A percentile compares a stretch with the other conserved stretches of the same genome.
These are phyloP conservation scores for Saccharomycopsis fibuligera DNA, from an alignment of 805 yeast genomes.

Conservation along the genomic window DNA sequence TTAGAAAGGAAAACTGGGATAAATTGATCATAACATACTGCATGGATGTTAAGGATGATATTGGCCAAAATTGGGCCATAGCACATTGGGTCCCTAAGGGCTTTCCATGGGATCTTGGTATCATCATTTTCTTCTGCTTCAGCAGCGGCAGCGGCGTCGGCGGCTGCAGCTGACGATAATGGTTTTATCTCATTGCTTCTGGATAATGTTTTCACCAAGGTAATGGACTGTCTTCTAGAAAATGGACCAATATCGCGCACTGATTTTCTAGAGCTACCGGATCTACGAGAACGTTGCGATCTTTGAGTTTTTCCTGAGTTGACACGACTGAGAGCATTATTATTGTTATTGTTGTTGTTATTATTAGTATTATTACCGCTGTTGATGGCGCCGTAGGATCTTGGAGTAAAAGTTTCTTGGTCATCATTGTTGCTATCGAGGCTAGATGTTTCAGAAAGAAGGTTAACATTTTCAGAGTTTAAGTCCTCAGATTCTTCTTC, in stretches of 20 bases:
- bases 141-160: slow-evolving; percentile 10
- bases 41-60: slow-evolving; percentile 41
- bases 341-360: not conserved
- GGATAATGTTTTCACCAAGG: slow-evolving; percentile 30
- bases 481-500: slow-evolving; percentile 16
- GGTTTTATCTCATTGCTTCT: slow-evolving; percentile 24
- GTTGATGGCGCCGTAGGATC: not conserved
- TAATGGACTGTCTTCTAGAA: slow-evolving; percentile 30
- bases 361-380: too few species aligned
- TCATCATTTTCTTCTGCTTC: slow-evolving; percentile 24
- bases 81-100: slow-evolving; percentile 29
- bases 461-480: slow-evolving; percentile 2
- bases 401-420: not conserved
- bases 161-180: slow-evolving; percentile 24
- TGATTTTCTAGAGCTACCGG: not conserved
- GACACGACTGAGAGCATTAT: not conserved
- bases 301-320: not conserved
- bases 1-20: slow-evolving; percentile 49
- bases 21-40: slow-evolving; percentile 45
- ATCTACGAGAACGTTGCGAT: not conserved
- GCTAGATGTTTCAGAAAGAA: not conserved
- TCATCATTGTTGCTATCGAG: not conserved
- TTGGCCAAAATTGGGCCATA: slow-evolving; percentile 32
- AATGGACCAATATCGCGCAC: slow-evolving; percentile 26
- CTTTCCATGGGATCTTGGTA: slow-evolving; percentile 24